A percentile compares a stretch with the other conserved stretches of the same genome.
These are phyloP conservation scores for Acorus calamus DNA, from an alignment of 106 monocot genomes.

Conservation along the genomic window DNA sequence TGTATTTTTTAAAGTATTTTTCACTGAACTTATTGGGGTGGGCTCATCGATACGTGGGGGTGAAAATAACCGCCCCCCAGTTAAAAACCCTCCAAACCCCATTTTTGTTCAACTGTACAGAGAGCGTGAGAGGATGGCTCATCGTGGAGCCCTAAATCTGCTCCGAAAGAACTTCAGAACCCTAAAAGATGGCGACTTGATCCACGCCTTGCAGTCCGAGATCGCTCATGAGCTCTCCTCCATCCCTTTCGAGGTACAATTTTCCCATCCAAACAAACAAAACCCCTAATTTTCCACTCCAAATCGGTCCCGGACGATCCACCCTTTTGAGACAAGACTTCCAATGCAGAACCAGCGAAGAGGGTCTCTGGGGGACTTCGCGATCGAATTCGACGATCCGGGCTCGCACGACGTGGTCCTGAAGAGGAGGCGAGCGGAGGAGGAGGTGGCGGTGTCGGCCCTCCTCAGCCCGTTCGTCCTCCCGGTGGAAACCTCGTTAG, in stretches of 20 bases:
- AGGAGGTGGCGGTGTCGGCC: slow-evolving; percentile 39
- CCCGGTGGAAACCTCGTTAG: slow-evolving; percentile 8
- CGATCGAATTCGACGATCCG: slow-evolving; percentile 22
- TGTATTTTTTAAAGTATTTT: too few species aligned
- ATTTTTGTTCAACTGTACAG: background rate
- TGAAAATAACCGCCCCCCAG: too few species aligned
- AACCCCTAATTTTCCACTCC: background rate
- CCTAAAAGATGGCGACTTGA: slow-evolving; percentile 28
- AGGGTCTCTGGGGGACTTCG: slow-evolving; percentile 15
- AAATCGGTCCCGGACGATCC: background rate
- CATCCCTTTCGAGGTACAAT: background rate
- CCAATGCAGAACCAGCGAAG: background rate
- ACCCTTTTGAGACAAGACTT: background rate
- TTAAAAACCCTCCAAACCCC: background rate
- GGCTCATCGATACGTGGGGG: too few species aligned
- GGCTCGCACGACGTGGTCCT: slow-evolving; percentile 39
- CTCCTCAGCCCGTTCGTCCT: slow-evolving; percentile 23
- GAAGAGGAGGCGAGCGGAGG: background rate
- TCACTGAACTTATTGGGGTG: too few species aligned
- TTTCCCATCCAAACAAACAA: background rate
- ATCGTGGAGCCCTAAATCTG: background rate
- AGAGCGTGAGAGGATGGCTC: background rate
- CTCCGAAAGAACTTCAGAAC: background rate
- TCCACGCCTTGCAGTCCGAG: slow-evolving; percentile 35
- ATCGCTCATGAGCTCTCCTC: slow-evolving; percentile 50